These are phyloP conservation scores for Massarina eburnea DNA, from an alignment of 2,329 filamentous ascomycete genomes.

Conservation along the genomic window DNA sequence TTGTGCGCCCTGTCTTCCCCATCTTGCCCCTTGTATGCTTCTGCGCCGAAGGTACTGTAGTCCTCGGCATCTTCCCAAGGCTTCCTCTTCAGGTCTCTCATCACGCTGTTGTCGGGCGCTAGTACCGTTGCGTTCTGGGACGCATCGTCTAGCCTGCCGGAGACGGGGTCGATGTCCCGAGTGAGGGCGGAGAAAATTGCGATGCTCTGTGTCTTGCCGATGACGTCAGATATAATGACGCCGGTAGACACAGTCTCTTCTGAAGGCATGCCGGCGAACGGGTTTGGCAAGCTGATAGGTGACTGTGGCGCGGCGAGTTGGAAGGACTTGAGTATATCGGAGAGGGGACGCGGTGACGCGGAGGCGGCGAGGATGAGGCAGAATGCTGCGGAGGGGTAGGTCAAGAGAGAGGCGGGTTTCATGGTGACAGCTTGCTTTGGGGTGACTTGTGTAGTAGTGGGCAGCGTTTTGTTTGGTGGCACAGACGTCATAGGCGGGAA, in stretches of 20 bases:
- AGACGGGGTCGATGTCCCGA: constrained; percentile 71
- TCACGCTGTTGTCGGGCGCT: constrained; percentile 80
- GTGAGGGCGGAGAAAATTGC: constrained; percentile 83
- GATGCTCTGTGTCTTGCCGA: constrained; percentile 74
- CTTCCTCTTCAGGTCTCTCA: constrained; percentile 77
- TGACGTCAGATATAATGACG: constrained; percentile 79
- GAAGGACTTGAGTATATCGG: constrained; percentile 30
- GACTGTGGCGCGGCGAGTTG: constrained; percentile 25
- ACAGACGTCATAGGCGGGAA: constrained; percentile 43
- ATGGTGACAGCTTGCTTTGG: constrained; percentile 20
- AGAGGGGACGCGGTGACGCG: constrained; percentile 35
- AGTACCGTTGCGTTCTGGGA: constrained; percentile 77
- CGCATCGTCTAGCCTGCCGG: constrained; percentile 67
- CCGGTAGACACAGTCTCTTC: constrained; percentile 33
- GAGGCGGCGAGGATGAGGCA: constrained; percentile 35
- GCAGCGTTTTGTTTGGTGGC: constrained; percentile 13
- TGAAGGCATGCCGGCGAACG: constrained; percentile 28
- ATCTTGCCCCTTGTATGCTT: constrained; percentile 73
- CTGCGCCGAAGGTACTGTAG: constrained; percentile 65
- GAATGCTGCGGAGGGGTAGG: constrained; percentile 30
- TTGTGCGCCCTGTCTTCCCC: constrained; percentile 74
- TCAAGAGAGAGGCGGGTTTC: constrained; percentile 26
- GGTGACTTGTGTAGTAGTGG: constrained; percentile 1
- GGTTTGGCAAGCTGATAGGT: constrained; percentile 25
- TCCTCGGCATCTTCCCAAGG: constrained; percentile 81